Base-by-base conservation (phyloP, 176 grass and related monocot genomes). In the Oryza nivara region DNA sequence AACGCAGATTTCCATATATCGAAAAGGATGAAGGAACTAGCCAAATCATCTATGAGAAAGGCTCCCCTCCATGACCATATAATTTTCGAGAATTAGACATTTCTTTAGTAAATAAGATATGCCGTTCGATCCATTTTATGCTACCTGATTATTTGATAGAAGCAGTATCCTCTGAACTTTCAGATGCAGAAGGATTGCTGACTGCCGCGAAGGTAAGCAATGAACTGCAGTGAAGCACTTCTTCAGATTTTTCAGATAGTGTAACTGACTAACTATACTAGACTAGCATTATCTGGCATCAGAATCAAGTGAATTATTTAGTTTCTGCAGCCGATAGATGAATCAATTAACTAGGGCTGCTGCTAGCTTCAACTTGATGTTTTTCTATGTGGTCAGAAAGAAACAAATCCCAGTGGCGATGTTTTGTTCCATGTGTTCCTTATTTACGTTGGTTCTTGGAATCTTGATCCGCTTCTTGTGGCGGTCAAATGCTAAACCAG, bases 381-480 rank as follows among this genome's bases (percentile, higher is more conserved):
- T 47, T 71, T 12, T 72, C 49, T 52, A 52, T 6, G 14, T 49
- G 47, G 4, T 52, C 49, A 58, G 52, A 63, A 10, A 63, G n/a
- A 63, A 63, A 63, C 58, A 63, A 63, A n/a, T 63, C 58, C 20
- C 19, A 63, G 8, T 23, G 54, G 54, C 54, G n/a, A 63, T 63
- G n/a, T 22, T 63, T 63, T 23, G 19, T 4, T 28, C 15, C 38
- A 23, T 70, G n/a, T 34, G 11, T 19, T 20, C 43, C 10, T 43
- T 73, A 3, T 60, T 80, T 17, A 28, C 11, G 23, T 41, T 75
- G 15, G 64, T 68, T 74, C 58, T 44, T 35, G 85, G 85, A 87
- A 87, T 82, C 79, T 87, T 60, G 85, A 70, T 87, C 79, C 79
- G 73, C 35, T 60, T 61, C 65, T 82, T 46, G 15, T 77, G 86